These are phyloP conservation scores for Phytophthora constricta DNA, from an alignment of 352 stramenopile genomes.

Conservation along the genomic window DNA sequence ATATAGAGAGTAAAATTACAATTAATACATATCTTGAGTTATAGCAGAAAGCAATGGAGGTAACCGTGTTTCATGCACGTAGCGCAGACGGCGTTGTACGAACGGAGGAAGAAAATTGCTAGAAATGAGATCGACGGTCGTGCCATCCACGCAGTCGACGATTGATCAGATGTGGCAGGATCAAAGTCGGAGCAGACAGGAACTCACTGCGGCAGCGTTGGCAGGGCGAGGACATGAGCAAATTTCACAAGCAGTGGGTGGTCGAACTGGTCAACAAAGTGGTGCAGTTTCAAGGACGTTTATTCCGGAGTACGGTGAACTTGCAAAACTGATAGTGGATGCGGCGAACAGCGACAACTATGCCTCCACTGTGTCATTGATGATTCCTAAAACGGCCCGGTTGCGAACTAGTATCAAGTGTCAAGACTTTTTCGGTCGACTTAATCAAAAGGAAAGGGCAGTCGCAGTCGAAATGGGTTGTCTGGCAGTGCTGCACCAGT, in stretches of 20 bases:
- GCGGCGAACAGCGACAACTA: constrained; percentile 79
- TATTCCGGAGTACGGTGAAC: constrained; percentile 55
- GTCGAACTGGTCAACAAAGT: constrained; percentile 17
- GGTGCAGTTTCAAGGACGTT: constrained; percentile 53
- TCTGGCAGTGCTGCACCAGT: constrained; percentile 62
- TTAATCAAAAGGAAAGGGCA: constrained; percentile 61
- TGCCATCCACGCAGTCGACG: constrained; percentile 15
- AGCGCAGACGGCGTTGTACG: too few relatives aligned
- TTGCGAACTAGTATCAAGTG: constrained; percentile 68
- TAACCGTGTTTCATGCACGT: too few relatives aligned
- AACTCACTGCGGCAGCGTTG: constrained; percentile 41
- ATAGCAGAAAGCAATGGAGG: too few relatives aligned
- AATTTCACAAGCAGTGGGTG: constrained; percentile 8
- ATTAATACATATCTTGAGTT: too few relatives aligned
- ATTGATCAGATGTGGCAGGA: constrained; percentile 74
- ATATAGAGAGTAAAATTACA: too few relatives aligned
- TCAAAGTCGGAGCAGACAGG: constrained; percentile 53
- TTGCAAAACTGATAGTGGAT: constrained; percentile 74
- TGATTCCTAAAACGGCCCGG: constrained; percentile 82
- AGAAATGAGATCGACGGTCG: constrained; percentile 44
- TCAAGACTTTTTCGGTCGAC: constrained; percentile 76
- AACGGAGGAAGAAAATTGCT: too few relatives aligned
- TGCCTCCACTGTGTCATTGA: constrained; percentile 72
- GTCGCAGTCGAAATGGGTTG: constrained; percentile 68
- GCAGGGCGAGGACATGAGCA: constrained; percentile 15